Conservation (phyloP, 352 stramenopile genomes). For the Globisporangium perplexum region DNA sequence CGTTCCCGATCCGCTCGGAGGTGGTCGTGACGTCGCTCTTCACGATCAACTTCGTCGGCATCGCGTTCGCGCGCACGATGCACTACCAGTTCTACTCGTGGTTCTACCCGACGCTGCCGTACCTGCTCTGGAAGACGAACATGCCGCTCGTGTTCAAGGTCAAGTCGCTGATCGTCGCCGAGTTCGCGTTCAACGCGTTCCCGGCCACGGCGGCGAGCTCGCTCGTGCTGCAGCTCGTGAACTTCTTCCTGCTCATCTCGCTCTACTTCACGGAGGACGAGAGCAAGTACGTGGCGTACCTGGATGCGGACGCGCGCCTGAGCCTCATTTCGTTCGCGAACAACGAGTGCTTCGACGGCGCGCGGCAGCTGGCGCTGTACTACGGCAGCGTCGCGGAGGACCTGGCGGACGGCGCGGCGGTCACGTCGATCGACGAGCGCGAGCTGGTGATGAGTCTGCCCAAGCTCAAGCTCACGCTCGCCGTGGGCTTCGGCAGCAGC, state of each 20-base stretch:
- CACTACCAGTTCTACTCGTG: constrained; percentile 99
- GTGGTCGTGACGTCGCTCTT: constrained; percentile 87
- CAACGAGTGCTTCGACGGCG: constrained; percentile 69
- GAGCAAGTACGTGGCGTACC: constrained; percentile 59
- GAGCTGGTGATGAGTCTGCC: constrained; percentile 68
- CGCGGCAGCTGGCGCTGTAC: constrained; percentile 69
- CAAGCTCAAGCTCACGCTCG: constrained; percentile 81
- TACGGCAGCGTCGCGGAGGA: constrained; percentile 82
- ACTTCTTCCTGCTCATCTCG: constrained; percentile 81
- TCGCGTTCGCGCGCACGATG: constrained; percentile 94
- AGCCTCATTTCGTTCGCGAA: constrained; percentile 73
- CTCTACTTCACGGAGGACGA: constrained; percentile 65
- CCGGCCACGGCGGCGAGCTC: constrained; percentile 91
- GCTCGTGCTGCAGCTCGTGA: constrained; percentile 89
- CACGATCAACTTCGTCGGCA: constrained; percentile 95
- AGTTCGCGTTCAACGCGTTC: constrained; percentile 96
- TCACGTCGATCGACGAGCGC: constrained; percentile 79
- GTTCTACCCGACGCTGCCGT: constrained; percentile 96
- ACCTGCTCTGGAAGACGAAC: constrained; percentile 90
- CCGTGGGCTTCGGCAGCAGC: constrained; percentile 75
- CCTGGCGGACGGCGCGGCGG: constrained; percentile 44
- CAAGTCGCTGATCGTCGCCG: constrained; percentile 77
- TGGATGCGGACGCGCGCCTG: constrained; percentile 69
- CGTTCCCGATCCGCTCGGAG: constrained; percentile 76
- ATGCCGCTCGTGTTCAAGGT: constrained; percentile 77